Base-by-base conservation (phyloP, 768 basidiomycete genomes). In the Amanita polypyramis region DNA sequence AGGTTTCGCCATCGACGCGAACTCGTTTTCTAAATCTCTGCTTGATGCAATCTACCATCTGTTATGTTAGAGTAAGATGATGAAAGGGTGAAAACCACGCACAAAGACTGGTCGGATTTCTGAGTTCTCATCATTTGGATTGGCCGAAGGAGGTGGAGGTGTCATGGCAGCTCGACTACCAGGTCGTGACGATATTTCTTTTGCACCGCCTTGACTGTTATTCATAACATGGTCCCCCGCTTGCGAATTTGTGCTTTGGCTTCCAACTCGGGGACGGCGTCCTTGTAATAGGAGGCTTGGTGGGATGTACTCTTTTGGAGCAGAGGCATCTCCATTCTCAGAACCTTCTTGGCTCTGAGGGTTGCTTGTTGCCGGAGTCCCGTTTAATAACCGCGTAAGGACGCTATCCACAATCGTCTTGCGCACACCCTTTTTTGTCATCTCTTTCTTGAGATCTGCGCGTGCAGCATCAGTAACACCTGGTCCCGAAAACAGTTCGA, bases 391-490 rank as follows among this genome's bases (percentile, higher is more conserved):
- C 60, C 80, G 83, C 46, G 70, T 65, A 5, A 93, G 72, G 12
- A 98, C 79, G 45, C 73, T 73, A 52, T 97, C 94, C 11, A 84
- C 79, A 39, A 94, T 93, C 4, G 80, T 77, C 66, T 94, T 95
- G 29, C 91, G 77, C 36, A 96, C 87, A 35, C 77, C 76, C 62
- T 88, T 89, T 68, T 85, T 90, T 2, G 74, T 62, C 73, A 98
- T 74, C 60, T 91, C 85, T 60, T 91, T 93, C 73, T 96, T 97
- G 46, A 98, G 72, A 62, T 98, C 95, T 3, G 92, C 79, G 44
- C 89, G 81, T 2, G 96, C 96, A 6, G 80, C 81, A 59, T 94
- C 85, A 2, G 83, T 80, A 11, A 91, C 89, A 4, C 76, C 79
- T 0, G 84, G 76, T 12, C 88, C 87, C 1, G 89, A 82, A 59